Evolutionary conservation across 1,139 yeast species (phyloP).

Genomic region (Yamadazyma buinensis): DNA sequence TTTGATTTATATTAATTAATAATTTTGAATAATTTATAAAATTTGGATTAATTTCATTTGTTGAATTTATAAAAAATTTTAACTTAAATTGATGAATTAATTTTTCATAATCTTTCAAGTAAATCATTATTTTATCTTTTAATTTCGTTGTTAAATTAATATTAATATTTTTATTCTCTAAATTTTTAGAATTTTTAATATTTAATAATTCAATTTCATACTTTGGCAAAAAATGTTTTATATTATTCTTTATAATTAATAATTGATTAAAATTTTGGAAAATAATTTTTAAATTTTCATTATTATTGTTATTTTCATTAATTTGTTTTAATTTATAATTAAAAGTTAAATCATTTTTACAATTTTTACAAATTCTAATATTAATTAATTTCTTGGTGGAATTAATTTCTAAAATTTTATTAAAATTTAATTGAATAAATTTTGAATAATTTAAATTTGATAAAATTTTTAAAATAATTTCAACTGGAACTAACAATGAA

Average conservation of each 20-base stretch:
- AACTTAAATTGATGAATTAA: constrained; percentile 23
- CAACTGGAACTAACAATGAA: constrained; percentile 67
- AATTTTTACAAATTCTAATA: constrained; percentile 59
- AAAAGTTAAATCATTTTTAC: constrained; percentile 61
- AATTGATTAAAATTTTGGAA: constrained; percentile 31
- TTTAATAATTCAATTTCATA: constrained; percentile 16
- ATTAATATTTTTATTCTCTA: constrained; percentile 10
- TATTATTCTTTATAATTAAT: constrained; percentile 29
- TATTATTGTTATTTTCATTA: background rate
- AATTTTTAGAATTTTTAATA: too few species aligned
- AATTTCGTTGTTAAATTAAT: constrained; percentile 15
- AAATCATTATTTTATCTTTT: constrained; percentile 25
- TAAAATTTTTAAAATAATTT: constrained; percentile 41
- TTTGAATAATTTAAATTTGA: constrained; percentile 36
- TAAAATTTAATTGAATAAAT: constrained; percentile 20
- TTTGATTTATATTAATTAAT: constrained; percentile 33
- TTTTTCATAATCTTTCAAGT: constrained; percentile 34
- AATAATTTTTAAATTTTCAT: constrained; percentile 14
- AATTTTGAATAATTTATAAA: constrained; percentile 17
- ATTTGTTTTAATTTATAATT: constrained; percentile 43
- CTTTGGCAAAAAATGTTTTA: constrained; percentile 28
- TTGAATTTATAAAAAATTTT: constrained; percentile 16
- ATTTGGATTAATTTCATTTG: constrained; percentile 16
- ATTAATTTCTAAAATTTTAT: constrained; percentile 11
- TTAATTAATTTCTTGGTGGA: constrained; percentile 6